These are phyloP conservation scores for Datisca glomerata DNA, from an alignment of 306 rosid species.

Conservation along the genomic window DNA sequence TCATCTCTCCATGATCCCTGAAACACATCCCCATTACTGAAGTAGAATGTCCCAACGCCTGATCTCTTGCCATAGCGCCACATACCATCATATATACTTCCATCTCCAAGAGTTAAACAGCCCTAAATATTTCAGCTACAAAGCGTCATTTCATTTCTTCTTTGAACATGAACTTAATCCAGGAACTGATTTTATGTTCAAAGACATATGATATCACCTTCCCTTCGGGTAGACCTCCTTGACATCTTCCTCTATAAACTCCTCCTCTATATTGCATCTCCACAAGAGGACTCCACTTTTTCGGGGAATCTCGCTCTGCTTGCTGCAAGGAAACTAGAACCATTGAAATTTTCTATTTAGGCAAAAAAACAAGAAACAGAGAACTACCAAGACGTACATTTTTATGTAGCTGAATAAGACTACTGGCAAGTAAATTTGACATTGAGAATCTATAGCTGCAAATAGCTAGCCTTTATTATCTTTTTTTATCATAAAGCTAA, in stretches of 20 bases:
- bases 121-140: constrained; percentile 39
- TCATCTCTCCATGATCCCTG: constrained; percentile 99
- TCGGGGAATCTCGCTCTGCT: constrained; percentile 83
- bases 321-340: constrained; percentile 36
- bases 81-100: constrained; percentile 84
- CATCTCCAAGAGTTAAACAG: constrained; percentile 63
- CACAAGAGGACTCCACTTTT: constrained; percentile 76
- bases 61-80: constrained; percentile 93
- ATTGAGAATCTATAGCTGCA: no score
- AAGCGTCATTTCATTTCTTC: constrained; percentile 4
- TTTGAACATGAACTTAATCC: background rate
- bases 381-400: no score
- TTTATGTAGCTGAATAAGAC: no score
- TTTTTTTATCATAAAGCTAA: no score
- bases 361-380: no score
- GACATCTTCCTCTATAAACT: constrained; percentile 75
- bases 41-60: constrained; percentile 79
- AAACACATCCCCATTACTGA: constrained; percentile 83
- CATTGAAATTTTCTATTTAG: constrained; percentile 11
- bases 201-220: constrained; percentile 36
- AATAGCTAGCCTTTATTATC: no score
- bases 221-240: constrained; percentile 98
- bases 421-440: no score
- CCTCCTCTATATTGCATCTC: constrained; percentile 93
- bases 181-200: constrained; percentile 2